phyloP scores from a whole-genome alignment of 2,329 filamentous ascomycete genomes.

The Fusarium devonianum region DNA sequence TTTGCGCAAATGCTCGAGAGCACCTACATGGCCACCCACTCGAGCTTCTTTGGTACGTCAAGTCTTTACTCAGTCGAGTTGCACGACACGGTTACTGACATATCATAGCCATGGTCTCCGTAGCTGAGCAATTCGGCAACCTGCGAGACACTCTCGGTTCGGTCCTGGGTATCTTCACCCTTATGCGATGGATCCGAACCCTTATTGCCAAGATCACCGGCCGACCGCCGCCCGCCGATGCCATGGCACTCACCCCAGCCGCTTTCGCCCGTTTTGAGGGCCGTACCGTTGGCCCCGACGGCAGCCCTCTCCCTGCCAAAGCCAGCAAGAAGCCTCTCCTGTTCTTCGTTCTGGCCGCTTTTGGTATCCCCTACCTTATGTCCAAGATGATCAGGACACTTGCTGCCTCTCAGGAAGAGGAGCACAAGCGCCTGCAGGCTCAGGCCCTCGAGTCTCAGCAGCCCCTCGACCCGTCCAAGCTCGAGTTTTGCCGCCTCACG shows the following conservation, averaged over 20 bases:
- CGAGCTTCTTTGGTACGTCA: constrained; percentile 89
- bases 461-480: constrained; percentile 82
- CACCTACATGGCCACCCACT: constrained; percentile 99
- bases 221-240: constrained; percentile 86
- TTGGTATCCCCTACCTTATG: constrained; percentile 96
- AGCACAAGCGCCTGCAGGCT: constrained; percentile 66
- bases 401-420: constrained; percentile 84
- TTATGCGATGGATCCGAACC: constrained; percentile 94
- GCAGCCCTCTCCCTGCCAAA: constrained; percentile 69
- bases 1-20: constrained; percentile 99
- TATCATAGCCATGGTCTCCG: constrained; percentile 87
- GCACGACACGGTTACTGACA: constrained; percentile 9
- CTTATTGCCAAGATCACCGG: constrained; percentile 92
- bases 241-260: constrained; percentile 84
- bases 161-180: constrained; percentile 91
- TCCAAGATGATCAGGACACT: constrained; percentile 90
- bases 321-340: constrained; percentile 95
- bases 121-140: constrained; percentile 96
- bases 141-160: constrained; percentile 92
- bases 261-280: constrained; percentile 91
- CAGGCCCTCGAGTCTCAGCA: constrained; percentile 60
- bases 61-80: neutral
- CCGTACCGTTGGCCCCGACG: constrained; percentile 65
- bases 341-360: constrained; percentile 93
- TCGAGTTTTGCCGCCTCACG: constrained; percentile 94